Evolutionary conservation across 192 early-diverging fungal species (phyloP).

Genomic region (Ambispora gerdemannii): DNA sequence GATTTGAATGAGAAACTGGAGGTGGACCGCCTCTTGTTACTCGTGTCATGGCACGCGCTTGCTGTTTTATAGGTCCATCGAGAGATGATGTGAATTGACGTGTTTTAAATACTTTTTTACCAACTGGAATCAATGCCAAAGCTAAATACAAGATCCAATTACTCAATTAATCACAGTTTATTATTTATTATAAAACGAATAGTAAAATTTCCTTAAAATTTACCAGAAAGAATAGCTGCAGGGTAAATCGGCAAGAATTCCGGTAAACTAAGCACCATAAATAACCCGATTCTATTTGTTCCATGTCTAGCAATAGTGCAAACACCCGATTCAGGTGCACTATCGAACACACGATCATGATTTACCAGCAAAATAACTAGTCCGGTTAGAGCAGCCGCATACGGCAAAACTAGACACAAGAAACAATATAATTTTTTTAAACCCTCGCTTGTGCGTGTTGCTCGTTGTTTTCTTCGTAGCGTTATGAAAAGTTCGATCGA

Average conservation of each 20-base stretch:
- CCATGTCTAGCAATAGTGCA: constrained; percentile 11
- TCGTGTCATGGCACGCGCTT: background rate
- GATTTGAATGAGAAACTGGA: constrained; percentile 1
- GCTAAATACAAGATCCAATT: background rate
- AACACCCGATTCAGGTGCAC: background rate
- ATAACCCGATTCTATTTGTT: background rate
- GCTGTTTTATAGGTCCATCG: background rate
- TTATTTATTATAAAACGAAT: background rate
- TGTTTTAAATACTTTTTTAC: background rate
- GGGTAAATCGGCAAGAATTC: constrained; percentile 13
- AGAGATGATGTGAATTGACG: background rate
- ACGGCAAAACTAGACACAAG: background rate
- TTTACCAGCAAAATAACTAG: background rate
- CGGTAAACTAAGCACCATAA: background rate
- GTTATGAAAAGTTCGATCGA: constrained; percentile 17
- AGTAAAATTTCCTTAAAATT: background rate
- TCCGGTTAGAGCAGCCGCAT: background rate
- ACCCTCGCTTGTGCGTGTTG: background rate
- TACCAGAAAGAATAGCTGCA: constrained; percentile 4
- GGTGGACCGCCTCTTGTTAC: constrained; percentile 14
- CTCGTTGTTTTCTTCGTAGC: background rate
- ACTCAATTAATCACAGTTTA: background rate
- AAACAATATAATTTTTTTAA: constrained; percentile 4
- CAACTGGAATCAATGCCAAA: constrained; percentile 15
- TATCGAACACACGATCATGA: background rate